These are phyloP conservation scores for Davidsoniella eucalypti DNA, from an alignment of 2,329 filamentous ascomycete species.

Conservation along the genomic window DNA sequence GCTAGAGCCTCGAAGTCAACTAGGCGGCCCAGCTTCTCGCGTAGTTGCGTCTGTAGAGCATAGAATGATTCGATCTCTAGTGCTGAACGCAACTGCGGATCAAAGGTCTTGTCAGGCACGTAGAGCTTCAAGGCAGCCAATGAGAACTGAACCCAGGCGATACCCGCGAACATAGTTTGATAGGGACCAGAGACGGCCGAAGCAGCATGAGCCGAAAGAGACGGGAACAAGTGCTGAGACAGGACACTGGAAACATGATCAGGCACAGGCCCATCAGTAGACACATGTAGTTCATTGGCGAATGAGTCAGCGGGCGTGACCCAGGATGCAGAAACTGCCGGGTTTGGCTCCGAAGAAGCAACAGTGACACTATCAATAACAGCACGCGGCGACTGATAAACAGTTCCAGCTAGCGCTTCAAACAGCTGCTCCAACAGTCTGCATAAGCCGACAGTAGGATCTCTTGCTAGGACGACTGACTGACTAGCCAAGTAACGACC, in stretches of 20 bases:
- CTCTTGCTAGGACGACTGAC: slow-evolving; percentile 30
- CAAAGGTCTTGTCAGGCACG: slow-evolving; percentile 71
- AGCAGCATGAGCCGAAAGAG: slow-evolving; percentile 28
- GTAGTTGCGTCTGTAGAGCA: slow-evolving; percentile 38
- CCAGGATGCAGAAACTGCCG: not conserved
- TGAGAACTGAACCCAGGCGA: slow-evolving; percentile 63
- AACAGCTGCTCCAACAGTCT: slow-evolving; percentile 28
- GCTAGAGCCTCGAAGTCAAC: slow-evolving; percentile 48
- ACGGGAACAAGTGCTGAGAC: slow-evolving; percentile 28
- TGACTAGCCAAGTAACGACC: slow-evolving; percentile 36
- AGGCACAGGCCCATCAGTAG: not conserved
- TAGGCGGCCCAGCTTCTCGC: slow-evolving; percentile 42
- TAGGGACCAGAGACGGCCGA: slow-evolving; percentile 18
- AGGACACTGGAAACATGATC: slow-evolving; percentile 17
- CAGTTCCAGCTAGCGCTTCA: slow-evolving; percentile 1
- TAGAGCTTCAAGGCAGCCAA: slow-evolving; percentile 62
- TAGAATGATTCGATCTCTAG: slow-evolving; percentile 46
- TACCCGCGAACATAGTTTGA: slow-evolving; percentile 22
- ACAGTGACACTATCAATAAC: not conserved
- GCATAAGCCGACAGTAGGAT: slow-evolving; percentile 34
- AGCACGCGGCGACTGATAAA: not conserved
- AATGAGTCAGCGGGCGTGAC: not conserved
- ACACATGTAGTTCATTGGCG: not conserved
- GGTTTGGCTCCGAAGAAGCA: not conserved
- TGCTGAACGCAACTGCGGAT: slow-evolving; percentile 52